Base-by-base conservation (phyloP, 1,284 basidiomycete genomes). In the Moesziomyces sp. region DNA sequence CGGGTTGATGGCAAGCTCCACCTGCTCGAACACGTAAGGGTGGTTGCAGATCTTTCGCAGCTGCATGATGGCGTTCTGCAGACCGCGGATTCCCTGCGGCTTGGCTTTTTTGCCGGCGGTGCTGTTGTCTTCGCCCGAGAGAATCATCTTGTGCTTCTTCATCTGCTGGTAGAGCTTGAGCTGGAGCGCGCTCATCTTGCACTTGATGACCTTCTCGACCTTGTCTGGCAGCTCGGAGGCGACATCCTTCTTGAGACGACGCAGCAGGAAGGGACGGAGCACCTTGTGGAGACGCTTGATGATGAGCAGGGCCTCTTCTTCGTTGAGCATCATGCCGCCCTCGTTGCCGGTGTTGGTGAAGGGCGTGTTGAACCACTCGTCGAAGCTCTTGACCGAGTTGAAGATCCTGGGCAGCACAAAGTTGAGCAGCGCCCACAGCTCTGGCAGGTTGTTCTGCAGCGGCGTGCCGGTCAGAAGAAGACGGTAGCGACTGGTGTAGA, bases 341-440 rank as follows among this genome's bases (percentile, higher is more conserved):
- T 80, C 81, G 42, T 55, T 72, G 38, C 97, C 96, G 18, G 95
- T 94, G 86, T 96, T 98, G 70, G 97, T 96, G 78, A 99, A 99
- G 0, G 97, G 97, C 3, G 96, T 97, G 86, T 99, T 99, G 88
- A 99, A 99, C 97, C 97, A 99, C 84, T 99, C 97, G 83, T 99
- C 97, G 84, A 99, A 99, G 48, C 94, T 97, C 85, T 98, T 97
- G 78, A 98, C 95, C 5, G 96, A 99, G 87, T 99, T 99, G 89
- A 99, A 99, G 83, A 99, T 91, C 86, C 94, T 97, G 23, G 97
- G 97, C 19, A 99, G 87, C 49, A 95, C 96, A 84, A 99, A 99
- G 86, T 99, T 99, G 84, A 99, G 92, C 60, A 99, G 88, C 2
- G 97, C 90, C 97, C 97, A 99, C 44, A 99, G 87, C 85, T 99